Evolutionary conservation across 495 filamentous ascomycete species (phyloP).

Genomic region (Wilcoxina mikolae): DNA sequence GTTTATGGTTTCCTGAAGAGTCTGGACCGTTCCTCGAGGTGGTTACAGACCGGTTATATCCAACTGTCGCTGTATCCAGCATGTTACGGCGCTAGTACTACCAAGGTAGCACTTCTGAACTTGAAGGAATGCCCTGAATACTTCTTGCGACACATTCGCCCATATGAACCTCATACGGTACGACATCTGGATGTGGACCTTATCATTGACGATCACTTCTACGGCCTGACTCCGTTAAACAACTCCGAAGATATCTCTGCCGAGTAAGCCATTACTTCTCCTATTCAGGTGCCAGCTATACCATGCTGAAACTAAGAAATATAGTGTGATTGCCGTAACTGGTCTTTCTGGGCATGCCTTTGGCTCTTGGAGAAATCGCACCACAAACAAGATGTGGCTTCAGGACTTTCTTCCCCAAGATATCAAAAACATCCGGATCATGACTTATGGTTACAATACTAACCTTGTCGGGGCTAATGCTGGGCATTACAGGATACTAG

Average conservation of each 20-base stretch:
- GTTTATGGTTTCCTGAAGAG: not conserved
- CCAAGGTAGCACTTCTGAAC: not conserved
- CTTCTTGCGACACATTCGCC: not conserved
- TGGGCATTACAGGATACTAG: constrained; percentile 7
- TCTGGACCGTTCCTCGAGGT: not conserved
- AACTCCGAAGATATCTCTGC: constrained; percentile 2
- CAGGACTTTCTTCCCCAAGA: constrained; percentile 9
- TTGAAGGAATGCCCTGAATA: not conserved
- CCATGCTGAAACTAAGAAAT: not conserved
- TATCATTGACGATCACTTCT: constrained; percentile 2
- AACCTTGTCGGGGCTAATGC: constrained; percentile 14
- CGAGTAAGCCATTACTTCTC: not conserved
- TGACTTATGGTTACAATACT: constrained; percentile 13
- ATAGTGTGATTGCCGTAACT: constrained; percentile 1
- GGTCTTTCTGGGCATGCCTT: no score
- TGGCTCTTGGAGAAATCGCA: constrained; percentile 4
- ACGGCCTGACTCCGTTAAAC: constrained; percentile 9
- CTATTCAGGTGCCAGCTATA: not conserved
- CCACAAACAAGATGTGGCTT: constrained; percentile 1
- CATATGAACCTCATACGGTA: not conserved
- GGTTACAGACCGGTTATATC: not conserved
- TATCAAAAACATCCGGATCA: constrained; percentile 6
- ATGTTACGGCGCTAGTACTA: not conserved
- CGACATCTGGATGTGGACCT: not conserved
- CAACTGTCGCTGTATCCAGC: not conserved